A percentile compares a stretch with the other conserved stretches of the same genome.
These are phyloP conservation scores for Kurtzmaniella natalensis DNA, from an alignment of 1,139 yeast species.

Conservation along the genomic window DNA sequence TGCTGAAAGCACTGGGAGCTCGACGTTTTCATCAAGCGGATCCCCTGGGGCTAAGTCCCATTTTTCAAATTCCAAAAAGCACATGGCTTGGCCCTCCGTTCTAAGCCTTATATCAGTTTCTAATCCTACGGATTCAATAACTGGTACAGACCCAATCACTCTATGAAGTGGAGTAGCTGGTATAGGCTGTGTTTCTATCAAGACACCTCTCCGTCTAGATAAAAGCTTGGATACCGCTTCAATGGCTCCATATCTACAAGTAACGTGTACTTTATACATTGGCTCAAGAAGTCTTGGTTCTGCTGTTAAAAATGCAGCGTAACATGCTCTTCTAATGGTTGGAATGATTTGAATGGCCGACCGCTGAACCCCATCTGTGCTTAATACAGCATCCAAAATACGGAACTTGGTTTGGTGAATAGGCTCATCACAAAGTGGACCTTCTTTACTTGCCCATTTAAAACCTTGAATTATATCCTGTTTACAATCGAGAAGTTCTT, in stretches of 20 bases:
- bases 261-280: conserved; percentile 56
- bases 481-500: conserved; percentile 47
- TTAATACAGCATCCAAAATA: conserved; percentile 57
- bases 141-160: conserved; percentile 70
- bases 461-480: conserved; percentile 70
- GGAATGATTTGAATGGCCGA: conserved; percentile 80
- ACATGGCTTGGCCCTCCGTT: conserved; percentile 75
- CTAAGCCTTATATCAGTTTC: conserved; percentile 79
- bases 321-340: conserved; percentile 78
- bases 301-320: conserved; percentile 75
- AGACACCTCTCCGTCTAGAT: conserved; percentile 57
- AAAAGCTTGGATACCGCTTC: conserved; percentile 48
- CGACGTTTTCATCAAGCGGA: conserved; percentile 67
- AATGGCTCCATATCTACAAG: conserved; percentile 48
- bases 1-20: conserved; percentile 67
- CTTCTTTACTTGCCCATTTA: conserved; percentile 78
- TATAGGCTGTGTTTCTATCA: conserved; percentile 48
- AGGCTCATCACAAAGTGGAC: conserved; percentile 88
- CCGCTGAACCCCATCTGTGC: conserved; percentile 44
- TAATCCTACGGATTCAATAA: conserved; percentile 84
- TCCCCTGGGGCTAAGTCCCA: conserved; percentile 91
- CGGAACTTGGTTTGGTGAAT: conserved; percentile 69
- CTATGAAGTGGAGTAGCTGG: conserved; percentile 71
- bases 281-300: conserved; percentile 84
- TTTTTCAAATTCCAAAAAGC: conserved; percentile 57